Conservation (phyloP, 768 basidiomycete species). For the Kwoniella europaea region DNA sequence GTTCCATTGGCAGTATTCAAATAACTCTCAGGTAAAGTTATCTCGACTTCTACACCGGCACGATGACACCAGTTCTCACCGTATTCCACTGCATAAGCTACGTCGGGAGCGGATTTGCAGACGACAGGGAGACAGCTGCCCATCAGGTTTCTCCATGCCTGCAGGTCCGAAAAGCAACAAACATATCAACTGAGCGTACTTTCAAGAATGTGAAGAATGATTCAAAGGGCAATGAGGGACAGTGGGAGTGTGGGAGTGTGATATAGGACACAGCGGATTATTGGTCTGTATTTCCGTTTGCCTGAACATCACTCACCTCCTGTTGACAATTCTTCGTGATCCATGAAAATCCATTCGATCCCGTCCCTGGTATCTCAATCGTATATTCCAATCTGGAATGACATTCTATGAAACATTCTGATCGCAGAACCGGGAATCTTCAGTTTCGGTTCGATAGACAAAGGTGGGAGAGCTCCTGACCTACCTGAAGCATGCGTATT, state of each 20-base stretch:
- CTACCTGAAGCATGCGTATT: slow-evolving; percentile 10
- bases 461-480: neutral
- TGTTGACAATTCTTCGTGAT: slow-evolving; percentile 18
- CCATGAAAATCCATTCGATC: slow-evolving; percentile 13
- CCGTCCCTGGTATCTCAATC: slow-evolving; percentile 11
- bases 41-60: slow-evolving; percentile 38
- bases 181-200: neutral
- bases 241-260: too few relatives aligned
- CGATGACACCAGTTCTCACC: slow-evolving; percentile 30
- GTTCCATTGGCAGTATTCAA: slow-evolving; percentile 16
- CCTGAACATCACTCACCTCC: slow-evolving; percentile 8
- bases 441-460: neutral
- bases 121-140: slow-evolving; percentile 27
- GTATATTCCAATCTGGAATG: slow-evolving; percentile 10
- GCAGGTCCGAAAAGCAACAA: neutral
- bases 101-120: slow-evolving; percentile 42
- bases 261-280: too few relatives aligned
- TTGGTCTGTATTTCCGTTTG: too few relatives aligned
- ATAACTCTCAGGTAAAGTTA: slow-evolving; percentile 38
- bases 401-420: slow-evolving; percentile 20
- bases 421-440: neutral
- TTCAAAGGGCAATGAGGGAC: too few relatives aligned
- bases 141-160: slow-evolving; percentile 26
- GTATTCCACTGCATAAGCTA: slow-evolving; percentile 46
- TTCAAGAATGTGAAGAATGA: too few relatives aligned